Evolutionary conservation across 163 green algal species (phyloP), one percentile per base, ranked within the genome.

Genomic region (Scenedesmus sp.): DNA sequence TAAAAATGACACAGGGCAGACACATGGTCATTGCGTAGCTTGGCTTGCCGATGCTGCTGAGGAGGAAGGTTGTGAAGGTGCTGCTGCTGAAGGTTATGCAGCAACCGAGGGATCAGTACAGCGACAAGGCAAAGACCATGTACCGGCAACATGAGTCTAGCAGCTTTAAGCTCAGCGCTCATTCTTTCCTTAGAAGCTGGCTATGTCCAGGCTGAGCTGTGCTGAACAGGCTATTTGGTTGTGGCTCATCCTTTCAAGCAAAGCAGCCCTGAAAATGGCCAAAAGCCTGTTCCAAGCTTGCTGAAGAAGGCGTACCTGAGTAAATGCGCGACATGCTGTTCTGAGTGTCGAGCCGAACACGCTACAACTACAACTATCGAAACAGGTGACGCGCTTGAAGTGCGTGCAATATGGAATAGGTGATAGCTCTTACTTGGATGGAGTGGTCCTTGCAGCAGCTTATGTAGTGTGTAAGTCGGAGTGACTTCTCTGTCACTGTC

Each of bases 241-340:
- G 23, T 46, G 23, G 23, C 70, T 46, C 70, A 79, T 52, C 70
- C 18, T 23, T 13, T 79, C 4, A 79, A 15, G 23, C 70, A 2
- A 5, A 79, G 23, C 5, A 5, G 5, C 70, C 23, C 70, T 52
- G 5, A 52, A 15, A 15, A 79, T 16, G 2, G 12, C 70, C 5
- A 15, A 4, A 16, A 15, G 1, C 1, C 23, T 79, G 70, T 79
- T 6, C 70, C 70, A 79, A 79, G 70, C 46, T 23, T 79, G 23
- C 6, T 79, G 70, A 52, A 16, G 23, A 79, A 52, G 23, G 70
- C 16, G 15, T 82, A 89, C 84, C 84, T 89, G 84, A 89, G 23
- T 89, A 82, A 10, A 82, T 89, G 12, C 60, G 60, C 26, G 84
- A 89, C 84, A 89, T 89, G 18, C 26, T 34, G 52, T 2, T 46